Evolutionary conservation across 2,329 filamentous ascomycete species (phyloP).

Genomic region (Arthrobotrys conoides): DNA sequence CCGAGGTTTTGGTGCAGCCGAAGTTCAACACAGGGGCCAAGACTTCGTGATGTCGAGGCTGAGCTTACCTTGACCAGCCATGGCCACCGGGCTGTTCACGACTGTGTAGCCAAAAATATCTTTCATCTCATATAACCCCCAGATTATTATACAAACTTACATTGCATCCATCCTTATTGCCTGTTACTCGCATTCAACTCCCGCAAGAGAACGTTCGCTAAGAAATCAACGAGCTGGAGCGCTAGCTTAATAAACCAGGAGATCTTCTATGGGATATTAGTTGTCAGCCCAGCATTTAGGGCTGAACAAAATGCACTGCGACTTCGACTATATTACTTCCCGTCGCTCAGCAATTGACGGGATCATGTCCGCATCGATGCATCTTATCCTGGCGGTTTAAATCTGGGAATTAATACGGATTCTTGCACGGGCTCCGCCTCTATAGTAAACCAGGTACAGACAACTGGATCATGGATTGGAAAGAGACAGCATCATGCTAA

Average conservation of each 20-base stretch:
- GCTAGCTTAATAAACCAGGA: slow-evolving; percentile 7
- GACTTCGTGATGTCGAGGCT: slow-evolving; percentile 22
- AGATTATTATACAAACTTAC: slow-evolving; percentile 16
- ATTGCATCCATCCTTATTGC: too few relatives aligned
- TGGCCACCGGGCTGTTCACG: slow-evolving; percentile 32
- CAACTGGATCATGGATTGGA: too few relatives aligned
- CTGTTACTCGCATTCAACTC: too few relatives aligned
- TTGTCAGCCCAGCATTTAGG: slow-evolving; percentile 26
- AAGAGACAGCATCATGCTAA: background rate
- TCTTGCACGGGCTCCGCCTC: slow-evolving; percentile 27
- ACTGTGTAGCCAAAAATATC: slow-evolving; percentile 31
- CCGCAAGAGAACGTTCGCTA: background rate
- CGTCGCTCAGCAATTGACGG: background rate
- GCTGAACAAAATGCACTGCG: slow-evolving; percentile 9
- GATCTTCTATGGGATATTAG: background rate
- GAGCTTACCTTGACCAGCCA: slow-evolving; percentile 16
- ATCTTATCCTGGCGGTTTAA: slow-evolving; percentile 2
- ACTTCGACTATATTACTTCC: background rate
- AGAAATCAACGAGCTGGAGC: background rate
- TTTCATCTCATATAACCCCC: slow-evolving; percentile 15
- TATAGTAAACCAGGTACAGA: background rate
- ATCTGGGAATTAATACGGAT: slow-evolving; percentile 8
- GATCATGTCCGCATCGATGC: background rate
- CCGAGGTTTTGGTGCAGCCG: background rate
- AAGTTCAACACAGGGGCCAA: slow-evolving; percentile 22